These are phyloP conservation scores for Eucalyptus fibrosa DNA, from an alignment of 345 rosid genomes.

Conservation along the genomic window DNA sequence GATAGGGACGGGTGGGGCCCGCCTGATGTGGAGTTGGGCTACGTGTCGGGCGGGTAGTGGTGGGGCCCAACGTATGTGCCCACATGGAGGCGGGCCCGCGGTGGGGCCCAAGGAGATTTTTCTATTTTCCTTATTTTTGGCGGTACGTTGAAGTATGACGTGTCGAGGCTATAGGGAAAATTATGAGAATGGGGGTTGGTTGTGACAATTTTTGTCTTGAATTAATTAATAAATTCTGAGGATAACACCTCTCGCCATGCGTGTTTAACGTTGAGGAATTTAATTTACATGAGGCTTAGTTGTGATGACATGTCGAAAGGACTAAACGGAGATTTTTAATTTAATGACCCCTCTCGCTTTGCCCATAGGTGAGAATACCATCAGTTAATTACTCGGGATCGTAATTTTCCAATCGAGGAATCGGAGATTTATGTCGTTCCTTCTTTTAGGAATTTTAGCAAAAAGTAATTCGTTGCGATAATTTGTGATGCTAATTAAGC, in stretches of 20 bases:
- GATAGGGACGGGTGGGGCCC: background rate
- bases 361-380: background rate
- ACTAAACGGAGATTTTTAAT: background rate
- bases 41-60: background rate
- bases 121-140: background rate
- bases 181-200: background rate
- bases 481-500: background rate
- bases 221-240: background rate
- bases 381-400: background rate
- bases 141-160: background rate
- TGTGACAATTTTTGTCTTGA: background rate
- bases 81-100: background rate
- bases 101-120: background rate
- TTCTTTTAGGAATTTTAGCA: background rate
- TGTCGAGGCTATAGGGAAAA: background rate
- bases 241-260: background rate
- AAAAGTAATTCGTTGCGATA: background rate
- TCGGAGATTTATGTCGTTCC: rapidly evolving
- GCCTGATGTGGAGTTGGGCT: background rate
- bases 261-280: background rate
- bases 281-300: background rate
- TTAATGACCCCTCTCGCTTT: background rate
- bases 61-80: background rate
- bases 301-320: background rate
- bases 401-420: rapidly evolving